Evolutionary conservation across 306 rosid species (phyloP).

Genomic region (Lathyrus tuberosus): DNA sequence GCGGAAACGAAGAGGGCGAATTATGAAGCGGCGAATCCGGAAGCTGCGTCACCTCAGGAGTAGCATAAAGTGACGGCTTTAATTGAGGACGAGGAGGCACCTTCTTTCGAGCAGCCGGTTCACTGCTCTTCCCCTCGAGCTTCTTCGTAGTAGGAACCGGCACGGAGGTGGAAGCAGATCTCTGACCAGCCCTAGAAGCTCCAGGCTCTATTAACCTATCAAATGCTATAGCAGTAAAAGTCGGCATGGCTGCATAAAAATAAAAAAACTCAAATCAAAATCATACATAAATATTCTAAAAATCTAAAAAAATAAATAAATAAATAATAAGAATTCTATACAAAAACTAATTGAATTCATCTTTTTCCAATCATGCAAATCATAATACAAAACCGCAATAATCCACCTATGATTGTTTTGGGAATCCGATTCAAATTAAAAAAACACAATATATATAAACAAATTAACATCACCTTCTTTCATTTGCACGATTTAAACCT

Average conservation of each 20-base stretch:
- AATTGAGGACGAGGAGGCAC: conserved; percentile 63
- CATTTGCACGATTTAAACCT: conserved; percentile 23
- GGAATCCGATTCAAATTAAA: neutral
- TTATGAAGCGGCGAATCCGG: conserved; percentile 91
- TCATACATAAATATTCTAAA: conserved; percentile 21
- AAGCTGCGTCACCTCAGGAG: conserved; percentile 83
- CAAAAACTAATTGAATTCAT: neutral
- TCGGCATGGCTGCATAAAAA: conserved; percentile 74
- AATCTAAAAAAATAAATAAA: neutral
- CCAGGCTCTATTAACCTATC: conserved; percentile 89
- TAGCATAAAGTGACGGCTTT: conserved; percentile 85
- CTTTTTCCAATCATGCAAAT: neutral
- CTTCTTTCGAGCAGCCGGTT: conserved; percentile 46
- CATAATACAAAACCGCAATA: neutral
- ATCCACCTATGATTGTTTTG: neutral
- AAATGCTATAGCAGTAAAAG: conserved; percentile 80
- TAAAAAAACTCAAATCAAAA: conserved; percentile 44
- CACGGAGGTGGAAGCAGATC: conserved; percentile 54
- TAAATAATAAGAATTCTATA: neutral
- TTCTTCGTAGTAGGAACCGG: conserved; percentile 53
- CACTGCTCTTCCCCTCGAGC: conserved; percentile 60
- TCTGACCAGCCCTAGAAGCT: conserved; percentile 65
- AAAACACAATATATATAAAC: neutral
- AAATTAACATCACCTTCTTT: neutral
- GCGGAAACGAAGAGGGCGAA: conserved; percentile 81